Conservation (phyloP, 148 eudicot species). For the Spergularia marina region DNA sequence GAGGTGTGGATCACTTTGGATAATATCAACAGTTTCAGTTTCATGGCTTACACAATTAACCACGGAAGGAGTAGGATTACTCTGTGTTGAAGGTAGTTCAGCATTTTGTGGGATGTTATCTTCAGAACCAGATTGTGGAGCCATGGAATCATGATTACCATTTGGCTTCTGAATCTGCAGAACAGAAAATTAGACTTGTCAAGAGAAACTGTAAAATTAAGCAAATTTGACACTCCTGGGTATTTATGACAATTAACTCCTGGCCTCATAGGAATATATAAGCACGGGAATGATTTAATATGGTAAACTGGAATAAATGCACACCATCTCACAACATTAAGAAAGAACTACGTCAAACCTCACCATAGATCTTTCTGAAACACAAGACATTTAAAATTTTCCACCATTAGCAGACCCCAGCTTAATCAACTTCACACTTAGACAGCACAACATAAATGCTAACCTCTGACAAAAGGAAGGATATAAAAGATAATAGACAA, state of each 20-base stretch:
- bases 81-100: not conserved
- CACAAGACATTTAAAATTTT: not conserved
- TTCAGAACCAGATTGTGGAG: slow-evolving; percentile 20
- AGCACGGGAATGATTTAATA: too few relatives aligned
- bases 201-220: not conserved
- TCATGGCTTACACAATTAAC: slow-evolving; percentile 10
- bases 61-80: slow-evolving; percentile 9
- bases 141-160: not conserved
- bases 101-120: not conserved
- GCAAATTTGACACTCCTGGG: not conserved
- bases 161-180: slow-evolving; percentile 22
- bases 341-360: not conserved
- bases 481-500: not conserved
- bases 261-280: not conserved
- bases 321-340: slow-evolving; percentile 7
- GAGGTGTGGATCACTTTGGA: slow-evolving; percentile 36
- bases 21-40: slow-evolving; percentile 30
- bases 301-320: not conserved
- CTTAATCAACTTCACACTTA: not conserved
- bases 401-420: not conserved
- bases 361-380: not conserved
- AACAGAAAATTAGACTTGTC: not conserved
- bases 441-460: not conserved
- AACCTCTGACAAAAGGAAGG: not conserved
- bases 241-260: too few relatives aligned